A percentile compares a stretch with the other conserved stretches of the same genome.
These are phyloP conservation scores for Claviceps pusilla DNA, from an alignment of 2,329 filamentous ascomycete species.

Conservation along the genomic window DNA sequence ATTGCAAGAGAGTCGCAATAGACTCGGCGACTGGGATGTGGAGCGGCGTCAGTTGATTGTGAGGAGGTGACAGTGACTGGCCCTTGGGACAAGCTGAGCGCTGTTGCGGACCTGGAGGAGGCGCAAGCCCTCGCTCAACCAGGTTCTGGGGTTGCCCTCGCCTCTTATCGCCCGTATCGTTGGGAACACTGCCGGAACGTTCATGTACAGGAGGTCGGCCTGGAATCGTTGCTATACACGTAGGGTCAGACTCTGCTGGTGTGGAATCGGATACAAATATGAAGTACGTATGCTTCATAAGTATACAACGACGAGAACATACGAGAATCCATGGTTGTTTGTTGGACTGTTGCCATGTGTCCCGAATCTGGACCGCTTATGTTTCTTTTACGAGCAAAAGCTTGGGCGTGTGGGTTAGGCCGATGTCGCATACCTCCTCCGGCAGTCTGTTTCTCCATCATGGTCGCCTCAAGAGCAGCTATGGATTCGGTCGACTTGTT, in stretches of 20 bases:
- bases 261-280: neutral
- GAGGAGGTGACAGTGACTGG: slow-evolving; percentile 13
- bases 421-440: slow-evolving; percentile 11
- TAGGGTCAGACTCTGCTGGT: slow-evolving; percentile 7
- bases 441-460: slow-evolving; percentile 24
- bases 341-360: slow-evolving; percentile 54
- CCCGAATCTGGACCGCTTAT: slow-evolving; percentile 49
- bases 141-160: slow-evolving; percentile 12
- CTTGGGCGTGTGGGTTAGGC: slow-evolving; percentile 28
- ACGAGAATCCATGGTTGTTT: slow-evolving; percentile 57
- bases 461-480: slow-evolving; percentile 30
- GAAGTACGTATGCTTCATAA: too few species aligned
- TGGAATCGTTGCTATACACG: slow-evolving; percentile 45
- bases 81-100: slow-evolving; percentile 28
- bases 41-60: slow-evolving; percentile 32
- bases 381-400: slow-evolving; percentile 44
- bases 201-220: slow-evolving; percentile 50
- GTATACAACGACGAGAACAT: slow-evolving; percentile 19
- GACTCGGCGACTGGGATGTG: slow-evolving; percentile 30
- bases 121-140: slow-evolving; percentile 10
- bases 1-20: slow-evolving; percentile 11
- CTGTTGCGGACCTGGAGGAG: neutral
- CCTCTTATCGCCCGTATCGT: slow-evolving; percentile 3
- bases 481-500: slow-evolving; percentile 35
- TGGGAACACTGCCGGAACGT: slow-evolving; percentile 46